Base-by-base conservation (phyloP, 2,329 filamentous ascomycete genomes). In the Fusarium paranaense region DNA sequence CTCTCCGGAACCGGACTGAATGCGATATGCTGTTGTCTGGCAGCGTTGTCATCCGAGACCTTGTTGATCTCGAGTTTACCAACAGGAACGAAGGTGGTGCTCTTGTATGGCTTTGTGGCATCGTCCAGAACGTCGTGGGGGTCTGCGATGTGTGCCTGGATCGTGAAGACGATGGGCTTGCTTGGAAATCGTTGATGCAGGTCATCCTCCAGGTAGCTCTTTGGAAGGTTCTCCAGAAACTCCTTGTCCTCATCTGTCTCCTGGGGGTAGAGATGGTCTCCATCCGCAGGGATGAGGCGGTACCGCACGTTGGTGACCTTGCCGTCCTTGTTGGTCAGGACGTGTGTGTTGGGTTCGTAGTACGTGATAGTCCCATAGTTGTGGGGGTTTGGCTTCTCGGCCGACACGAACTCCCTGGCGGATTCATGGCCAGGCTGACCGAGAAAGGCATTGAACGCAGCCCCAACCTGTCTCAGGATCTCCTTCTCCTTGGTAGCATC, bases 361-460 rank as follows among this genome's bases (percentile, higher is more conserved):
- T 73, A 73, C 6, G 58, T 73, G 33, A 73, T 70, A 0, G 70
- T 73, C 1, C 71, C 66, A n/a, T 73, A 73, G 4, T 64, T 73
- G 3, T 73, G 58, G 4, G 62, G 59, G 6, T 73, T 73, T 2
- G 59, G 71, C 45, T 73, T 73, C n/a, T 66, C 57, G 3, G 62
- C 70, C 1, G 20, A 8, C 0, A 73, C 71, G 25, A 70, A 72
- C 1, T 16, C 25, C 6, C 33, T 40, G 2, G 70, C 70, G 9
- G 66, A 33, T 27, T 45, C 33, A 6, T 64, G 33, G 1, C 52
- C 59, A 11, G 32, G 47, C 6, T 54, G 47, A 8, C 25, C 22
- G 2, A 73, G 59, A 25, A 73, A 64, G 1, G 25, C 47, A 4
- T 35, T 0, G 11, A 73, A 70, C 0, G 56, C 35, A 47, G 42